These are phyloP conservation scores for Penicillium sp. DNA, from an alignment of 2,329 filamentous ascomycete species.

Conservation along the genomic window DNA sequence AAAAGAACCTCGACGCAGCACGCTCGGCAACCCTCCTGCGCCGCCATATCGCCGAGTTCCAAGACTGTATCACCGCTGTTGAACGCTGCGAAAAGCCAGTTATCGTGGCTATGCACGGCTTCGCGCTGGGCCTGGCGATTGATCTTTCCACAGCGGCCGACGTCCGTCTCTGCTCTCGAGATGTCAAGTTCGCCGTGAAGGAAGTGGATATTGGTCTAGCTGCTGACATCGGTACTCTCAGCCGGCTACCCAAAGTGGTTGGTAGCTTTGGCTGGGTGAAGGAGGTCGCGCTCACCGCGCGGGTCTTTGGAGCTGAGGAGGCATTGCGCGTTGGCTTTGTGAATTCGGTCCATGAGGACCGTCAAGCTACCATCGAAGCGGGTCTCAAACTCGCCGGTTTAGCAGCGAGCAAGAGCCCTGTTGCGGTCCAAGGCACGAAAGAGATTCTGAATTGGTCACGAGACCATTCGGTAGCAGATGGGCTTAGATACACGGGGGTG, in stretches of 20 bases:
- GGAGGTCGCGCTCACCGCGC: conserved; percentile 51
- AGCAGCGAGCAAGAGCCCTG: conserved; percentile 81
- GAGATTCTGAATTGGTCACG: conserved; percentile 81
- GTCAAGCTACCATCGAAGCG: conserved; percentile 65
- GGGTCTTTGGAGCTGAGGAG: conserved; percentile 50
- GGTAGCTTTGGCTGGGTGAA: conserved; percentile 53
- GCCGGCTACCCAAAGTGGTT: conserved; percentile 52
- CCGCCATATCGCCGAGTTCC: conserved; percentile 76
- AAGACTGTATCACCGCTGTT: conserved; percentile 73
- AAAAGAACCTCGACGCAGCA: conserved; percentile 59
- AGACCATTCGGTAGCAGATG: conserved; percentile 77
- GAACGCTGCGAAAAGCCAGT: conserved; percentile 93
- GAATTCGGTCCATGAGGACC: conserved; percentile 48
- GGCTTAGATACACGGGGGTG: conserved; percentile 78
- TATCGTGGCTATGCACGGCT: conserved; percentile 78
- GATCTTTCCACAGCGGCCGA: conserved; percentile 58
- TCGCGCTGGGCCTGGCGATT: conserved; percentile 76
- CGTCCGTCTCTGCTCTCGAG: conserved; percentile 43
- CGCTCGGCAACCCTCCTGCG: conserved; percentile 66
- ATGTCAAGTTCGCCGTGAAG: conserved; percentile 47
- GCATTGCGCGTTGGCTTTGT: conserved; percentile 51
- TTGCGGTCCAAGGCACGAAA: conserved; percentile 87
- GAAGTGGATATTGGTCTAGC: conserved; percentile 56
- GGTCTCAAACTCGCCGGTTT: conserved; percentile 66
- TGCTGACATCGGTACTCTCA: conserved; percentile 54